Conservation (phyloP, 805 yeast species). For the Starmerella floris region DNA sequence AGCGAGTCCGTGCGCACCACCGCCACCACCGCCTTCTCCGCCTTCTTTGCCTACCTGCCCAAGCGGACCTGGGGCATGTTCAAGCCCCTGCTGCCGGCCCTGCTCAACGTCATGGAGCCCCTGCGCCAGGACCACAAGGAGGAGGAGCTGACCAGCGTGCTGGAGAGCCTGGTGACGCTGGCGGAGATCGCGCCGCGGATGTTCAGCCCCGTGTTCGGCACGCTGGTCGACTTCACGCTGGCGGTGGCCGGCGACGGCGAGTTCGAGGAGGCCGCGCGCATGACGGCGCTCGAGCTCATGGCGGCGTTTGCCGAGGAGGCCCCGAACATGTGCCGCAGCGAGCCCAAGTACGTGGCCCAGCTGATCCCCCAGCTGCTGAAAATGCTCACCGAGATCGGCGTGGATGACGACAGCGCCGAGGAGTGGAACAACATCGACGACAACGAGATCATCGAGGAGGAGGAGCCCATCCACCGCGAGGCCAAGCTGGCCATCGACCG, state of each 20-base stretch:
- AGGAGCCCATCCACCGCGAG: constrained; percentile 74
- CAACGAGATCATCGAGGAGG: constrained; percentile 63
- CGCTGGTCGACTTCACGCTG: constrained; percentile 76
- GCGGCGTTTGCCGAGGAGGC: constrained; percentile 87
- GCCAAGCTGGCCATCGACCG: constrained; percentile 94
- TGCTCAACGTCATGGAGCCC: constrained; percentile 77
- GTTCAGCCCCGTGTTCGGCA: constrained; percentile 80
- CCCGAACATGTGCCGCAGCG: constrained; percentile 85
- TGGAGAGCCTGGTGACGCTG: constrained; percentile 77
- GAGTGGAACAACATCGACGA: constrained; percentile 80
- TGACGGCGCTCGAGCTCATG: constrained; percentile 75
- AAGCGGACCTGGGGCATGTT: constrained; percentile 64
- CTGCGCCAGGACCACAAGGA: constrained; percentile 69
- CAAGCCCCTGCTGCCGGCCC: constrained; percentile 66
- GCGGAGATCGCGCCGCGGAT: constrained; percentile 90
- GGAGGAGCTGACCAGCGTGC: constrained; percentile 68
- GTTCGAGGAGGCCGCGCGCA: constrained; percentile 63
- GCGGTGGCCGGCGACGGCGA: constrained; percentile 70
- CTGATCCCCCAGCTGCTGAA: constrained; percentile 62
- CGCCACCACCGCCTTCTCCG: constrained; percentile 83
- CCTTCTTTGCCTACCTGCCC: constrained; percentile 72
- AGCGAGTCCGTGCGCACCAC: constrained; percentile 79
- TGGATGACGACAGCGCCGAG: constrained; percentile 72
- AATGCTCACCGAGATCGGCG: constrained; percentile 85
- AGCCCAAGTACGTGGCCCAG: constrained; percentile 54